phyloP scores from a whole-genome alignment of 192 early-diverging fungal species.

The Obelidium mucronatum region DNA sequence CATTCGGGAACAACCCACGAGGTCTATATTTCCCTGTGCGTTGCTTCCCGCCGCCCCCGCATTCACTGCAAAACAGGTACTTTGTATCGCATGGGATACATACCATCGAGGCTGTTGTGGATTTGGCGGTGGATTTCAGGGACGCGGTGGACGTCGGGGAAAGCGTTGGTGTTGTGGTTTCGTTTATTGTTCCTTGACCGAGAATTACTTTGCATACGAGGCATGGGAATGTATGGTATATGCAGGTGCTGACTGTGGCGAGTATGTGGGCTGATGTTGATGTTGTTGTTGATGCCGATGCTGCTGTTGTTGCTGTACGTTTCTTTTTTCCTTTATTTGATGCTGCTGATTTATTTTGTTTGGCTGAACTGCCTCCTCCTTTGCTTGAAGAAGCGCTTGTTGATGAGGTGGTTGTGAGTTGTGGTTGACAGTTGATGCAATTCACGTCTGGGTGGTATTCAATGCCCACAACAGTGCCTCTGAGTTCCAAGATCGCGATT shows the following conservation, averaged over 20 bases:
- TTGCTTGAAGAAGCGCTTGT: background rate
- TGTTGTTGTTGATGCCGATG: background rate
- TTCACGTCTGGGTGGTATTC: background rate
- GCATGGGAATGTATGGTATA: constrained; percentile 1
- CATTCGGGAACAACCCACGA: constrained; percentile 37
- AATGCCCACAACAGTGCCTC: background rate
- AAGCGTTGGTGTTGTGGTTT: background rate
- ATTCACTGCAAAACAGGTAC: constrained; percentile 55
- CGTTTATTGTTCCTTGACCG: background rate
- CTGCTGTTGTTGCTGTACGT: background rate
- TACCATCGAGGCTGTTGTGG: constrained; percentile 1
- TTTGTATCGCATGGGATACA: constrained; percentile 42
- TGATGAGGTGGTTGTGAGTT: background rate
- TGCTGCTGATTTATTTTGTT: background rate
- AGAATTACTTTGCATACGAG: constrained; percentile 21
- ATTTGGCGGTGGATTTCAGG: background rate
- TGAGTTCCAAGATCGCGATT: background rate
- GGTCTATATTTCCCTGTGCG: constrained; percentile 55
- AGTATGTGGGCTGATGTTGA: background rate
- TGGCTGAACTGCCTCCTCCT: background rate
- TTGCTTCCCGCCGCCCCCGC: constrained; percentile 55
- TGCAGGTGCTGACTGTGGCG: background rate
- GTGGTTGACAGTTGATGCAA: background rate
- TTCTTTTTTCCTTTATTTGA: background rate
- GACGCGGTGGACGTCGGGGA: background rate